Evolutionary conservation across 352 stramenopile genomes (phyloP), one percentile per base, ranked within the genome.

Genomic region (Pythium brassicae): DNA sequence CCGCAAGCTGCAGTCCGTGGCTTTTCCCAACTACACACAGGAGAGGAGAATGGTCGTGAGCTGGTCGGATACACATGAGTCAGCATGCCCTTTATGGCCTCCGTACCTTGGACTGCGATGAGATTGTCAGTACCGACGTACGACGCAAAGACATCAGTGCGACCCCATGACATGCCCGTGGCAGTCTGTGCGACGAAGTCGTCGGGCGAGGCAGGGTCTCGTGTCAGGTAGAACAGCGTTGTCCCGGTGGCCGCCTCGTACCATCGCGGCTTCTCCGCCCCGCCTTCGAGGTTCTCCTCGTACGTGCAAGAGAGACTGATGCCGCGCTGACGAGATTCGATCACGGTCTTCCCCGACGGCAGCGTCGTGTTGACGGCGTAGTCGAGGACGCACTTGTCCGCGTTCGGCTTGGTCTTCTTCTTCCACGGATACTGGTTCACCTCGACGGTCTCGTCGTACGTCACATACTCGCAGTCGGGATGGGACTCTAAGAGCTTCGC

Each of bases 401-500:
- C 86, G 34, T 88, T 76, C 2, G 87, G 85, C 2, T 68, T 69
- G 12, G 89, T 76, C 40, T 95, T 84, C 51, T 93, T 92, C 25
- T 86, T 78, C 81, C 86, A 97, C 23, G 78, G 80, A 57, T 96
- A 98, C 55, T 97, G 87, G 52, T 95, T 93, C 34, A 98, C 94
- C 51, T 94, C 74, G 2, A 95, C 68, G 0, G 93, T 98, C 49
- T 96, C 55, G 11, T 97, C 78, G 49, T 95, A 94, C 42, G 50
- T 66, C 17, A 98, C 80, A 40, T 76, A 72, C 11, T 75, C 76
- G 71, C 96, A 99, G 60, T 96, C 89, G 27, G 94, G 95, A 65
- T 99, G 91, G 20, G 89, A 86, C 62, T 99, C 95, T 0, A 98
- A 55, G 55, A 99, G 76, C 68, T 98, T 98, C 35, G 84, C 78